A percentile compares a stretch with the other conserved stretches of the same genome.
phyloP scores from a whole-genome alignment of 768 basidiomycete genomes.

The Suillus subluteus region DNA sequence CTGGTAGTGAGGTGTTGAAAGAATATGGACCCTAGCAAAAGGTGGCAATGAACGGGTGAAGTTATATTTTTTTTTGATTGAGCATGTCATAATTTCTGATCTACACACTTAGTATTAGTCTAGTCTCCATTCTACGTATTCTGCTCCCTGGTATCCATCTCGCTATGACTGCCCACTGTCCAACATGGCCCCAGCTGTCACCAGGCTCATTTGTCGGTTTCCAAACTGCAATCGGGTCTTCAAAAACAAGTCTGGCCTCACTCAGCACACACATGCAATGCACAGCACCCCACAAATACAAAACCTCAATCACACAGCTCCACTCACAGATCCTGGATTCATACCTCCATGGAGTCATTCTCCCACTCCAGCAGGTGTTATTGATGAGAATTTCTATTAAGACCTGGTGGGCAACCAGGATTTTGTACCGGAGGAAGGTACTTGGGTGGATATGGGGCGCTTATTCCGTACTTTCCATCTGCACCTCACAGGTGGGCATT shows the following conservation, averaged over 20 bases:
- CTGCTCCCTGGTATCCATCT: not conserved
- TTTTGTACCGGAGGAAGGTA: conserved; percentile 5
- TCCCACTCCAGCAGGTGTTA: not conserved
- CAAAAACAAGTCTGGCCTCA: conserved; percentile 8
- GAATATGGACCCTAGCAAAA: not conserved
- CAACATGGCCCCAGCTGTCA: not conserved
- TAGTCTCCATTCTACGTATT: not conserved
- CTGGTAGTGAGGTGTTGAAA: not conserved
- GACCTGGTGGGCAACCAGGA: not conserved
- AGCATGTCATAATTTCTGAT: not conserved
- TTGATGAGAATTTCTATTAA: not conserved
- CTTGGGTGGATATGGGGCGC: not conserved
- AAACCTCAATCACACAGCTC: not conserved
- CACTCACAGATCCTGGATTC: not conserved
- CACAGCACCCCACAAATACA: not conserved
- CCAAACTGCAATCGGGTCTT: not conserved
- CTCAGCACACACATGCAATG: not conserved
- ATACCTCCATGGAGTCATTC: not conserved
- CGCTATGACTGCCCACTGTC: not conserved
- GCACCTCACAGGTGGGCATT: not conserved
- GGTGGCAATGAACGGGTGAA: not conserved
- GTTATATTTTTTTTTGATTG: not conserved
- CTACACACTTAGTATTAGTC: not conserved
- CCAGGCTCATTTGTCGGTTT: not conserved
- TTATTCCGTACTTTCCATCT: not conserved